phyloP scores from a whole-genome alignment of 257 asterid genomes.

The Salvia miltiorrhiza region DNA sequence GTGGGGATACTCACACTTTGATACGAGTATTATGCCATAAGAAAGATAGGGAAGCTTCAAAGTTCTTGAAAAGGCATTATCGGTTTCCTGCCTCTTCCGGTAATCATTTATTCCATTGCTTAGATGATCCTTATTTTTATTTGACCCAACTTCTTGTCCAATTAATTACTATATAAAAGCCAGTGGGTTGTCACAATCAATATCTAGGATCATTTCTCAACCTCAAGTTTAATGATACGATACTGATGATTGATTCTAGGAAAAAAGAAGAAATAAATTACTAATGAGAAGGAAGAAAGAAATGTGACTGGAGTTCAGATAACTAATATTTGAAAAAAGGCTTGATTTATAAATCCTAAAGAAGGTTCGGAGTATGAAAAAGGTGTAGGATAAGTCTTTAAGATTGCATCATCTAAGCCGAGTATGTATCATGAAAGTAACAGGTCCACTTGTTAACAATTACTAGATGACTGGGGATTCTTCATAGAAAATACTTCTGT shows the following conservation, averaged over 20 bases:
- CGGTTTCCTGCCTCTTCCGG: conserved; percentile 91
- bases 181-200: background rate
- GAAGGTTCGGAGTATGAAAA: background rate
- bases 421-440: background rate
- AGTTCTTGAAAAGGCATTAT: conserved; percentile 73
- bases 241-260: background rate
- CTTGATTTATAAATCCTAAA: background rate
- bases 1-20: conserved; percentile 82
- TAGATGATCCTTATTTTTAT: background rate
- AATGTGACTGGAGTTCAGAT: background rate
- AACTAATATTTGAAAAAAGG: background rate
- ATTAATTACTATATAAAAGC: background rate
- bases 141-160: background rate
- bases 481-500: background rate
- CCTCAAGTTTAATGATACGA: background rate
- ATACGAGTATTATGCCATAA: conserved; percentile 90
- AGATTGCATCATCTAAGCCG: background rate
- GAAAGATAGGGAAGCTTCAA: conserved; percentile 86
- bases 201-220: background rate
- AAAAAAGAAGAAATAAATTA: background rate
- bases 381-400: background rate
- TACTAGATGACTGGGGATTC: too few relatives aligned
- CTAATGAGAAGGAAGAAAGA: background rate
- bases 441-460: background rate
- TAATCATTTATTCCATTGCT: conserved; percentile 23